Evolutionary conservation across 495 filamentous ascomycete species (phyloP), one percentile per base, ranked within the genome.

Genomic region (Hypomontagnella submonticulosa): DNA sequence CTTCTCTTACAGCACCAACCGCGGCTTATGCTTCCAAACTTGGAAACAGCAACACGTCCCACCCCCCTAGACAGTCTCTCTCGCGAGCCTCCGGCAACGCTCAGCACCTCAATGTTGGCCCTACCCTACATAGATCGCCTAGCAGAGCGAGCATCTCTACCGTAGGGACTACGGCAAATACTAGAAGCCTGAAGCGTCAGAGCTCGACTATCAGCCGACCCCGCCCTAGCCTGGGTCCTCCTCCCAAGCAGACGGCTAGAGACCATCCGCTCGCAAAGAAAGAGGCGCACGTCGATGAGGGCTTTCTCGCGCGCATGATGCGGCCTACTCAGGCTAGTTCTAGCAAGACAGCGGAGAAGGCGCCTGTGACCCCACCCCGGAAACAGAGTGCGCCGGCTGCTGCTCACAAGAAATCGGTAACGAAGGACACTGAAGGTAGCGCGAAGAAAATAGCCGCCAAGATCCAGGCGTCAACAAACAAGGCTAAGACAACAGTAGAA

Each of bases 301-400:
- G 88, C 3, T 97, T 97, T 77, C 81, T 97, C 12, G 91, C 90
- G 6, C 82, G 93, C 57, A 96, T 97, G 93, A 97, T 92, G 92
- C 86, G 92, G 9, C 93, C 92, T 3, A 97, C 93, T 7, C 86
- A 90, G 18, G 86, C 86, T 57, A 93, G 89, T 30, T 85, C 90
- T 4, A 89, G 83, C 71, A 97, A 94, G 76, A 84, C 86, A 0
- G 83, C 89, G 13, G 91, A 93, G 1, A 93, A 91, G 75, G 71
- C 81, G 1, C 70, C 73, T n/a, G 59, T 67, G 1, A 78, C 75
- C 0, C 80, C 81, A 4, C 79, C 81, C 0, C 70, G 79, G 44
- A 80, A 75, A 37, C 63, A 61, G 19, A 67, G 50, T 4, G 46
- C 72, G 15, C 58, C 72, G 0, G 20, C 70, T 5, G 34, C 49